Evolutionary conservation across 139 green algal species (phyloP).

Genomic region (Trebouxia sp.): DNA sequence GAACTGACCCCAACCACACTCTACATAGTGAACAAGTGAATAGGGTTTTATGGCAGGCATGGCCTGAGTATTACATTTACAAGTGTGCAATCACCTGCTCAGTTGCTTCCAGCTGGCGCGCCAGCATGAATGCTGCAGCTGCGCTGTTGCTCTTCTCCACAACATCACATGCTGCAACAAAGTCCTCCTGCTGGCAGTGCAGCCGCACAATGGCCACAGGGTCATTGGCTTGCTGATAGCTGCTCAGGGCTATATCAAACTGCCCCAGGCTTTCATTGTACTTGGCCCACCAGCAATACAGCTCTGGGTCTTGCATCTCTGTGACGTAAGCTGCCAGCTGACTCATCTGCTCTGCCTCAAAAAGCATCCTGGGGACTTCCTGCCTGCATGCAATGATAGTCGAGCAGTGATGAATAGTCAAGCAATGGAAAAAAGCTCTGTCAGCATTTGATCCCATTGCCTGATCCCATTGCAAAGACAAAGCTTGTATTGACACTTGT

Average conservation of each 20-base stretch:
- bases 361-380: conserved; percentile 81
- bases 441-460: too few species aligned
- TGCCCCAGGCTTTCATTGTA: conserved; percentile 70
- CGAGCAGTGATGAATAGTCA: too few species aligned
- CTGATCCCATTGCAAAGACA: neutral
- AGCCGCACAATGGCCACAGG: conserved; percentile 62
- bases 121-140: conserved; percentile 78
- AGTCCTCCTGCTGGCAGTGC: conserved; percentile 59
- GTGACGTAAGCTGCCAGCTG: conserved; percentile 68
- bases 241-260: conserved; percentile 58
- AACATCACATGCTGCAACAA: conserved; percentile 50
- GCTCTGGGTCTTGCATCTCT: conserved; percentile 40
- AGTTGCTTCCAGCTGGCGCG: conserved; percentile 69
- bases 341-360: conserved; percentile 45
- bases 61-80: neutral
- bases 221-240: conserved; percentile 67
- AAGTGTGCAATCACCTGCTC: neutral
- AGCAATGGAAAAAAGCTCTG: too few species aligned
- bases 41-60: neutral
- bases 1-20: too few species aligned
- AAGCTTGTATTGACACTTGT: neutral
- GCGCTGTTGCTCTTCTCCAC: conserved; percentile 44
- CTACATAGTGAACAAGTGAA: too few species aligned
- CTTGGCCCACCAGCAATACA: conserved; percentile 78
- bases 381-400: too few species aligned